Evolutionary conservation across 345 rosid species (phyloP).

Genomic region (Gossypium australe): DNA sequence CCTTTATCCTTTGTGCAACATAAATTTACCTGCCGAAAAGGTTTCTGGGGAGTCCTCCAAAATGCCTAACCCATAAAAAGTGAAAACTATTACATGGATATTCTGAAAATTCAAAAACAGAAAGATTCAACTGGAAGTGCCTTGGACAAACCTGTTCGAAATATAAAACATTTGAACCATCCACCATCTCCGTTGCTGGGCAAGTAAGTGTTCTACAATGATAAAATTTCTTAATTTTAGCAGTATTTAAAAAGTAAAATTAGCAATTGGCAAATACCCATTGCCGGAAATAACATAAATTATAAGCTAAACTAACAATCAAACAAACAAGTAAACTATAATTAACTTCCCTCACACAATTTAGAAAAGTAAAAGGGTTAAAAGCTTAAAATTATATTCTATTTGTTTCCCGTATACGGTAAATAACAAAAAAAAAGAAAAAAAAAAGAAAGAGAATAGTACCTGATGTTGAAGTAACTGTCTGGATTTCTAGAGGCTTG

Average conservation of each 20-base stretch:
- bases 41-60: constrained; percentile 88
- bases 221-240: neutral
- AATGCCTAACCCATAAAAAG: constrained; percentile 45
- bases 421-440: no score
- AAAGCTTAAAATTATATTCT: no score
- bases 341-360: neutral
- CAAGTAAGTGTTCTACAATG: constrained; percentile 61
- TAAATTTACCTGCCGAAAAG: constrained; percentile 68
- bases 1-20: no score
- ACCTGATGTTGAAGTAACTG: constrained; percentile 91
- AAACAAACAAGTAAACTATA: neutral
- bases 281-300: neutral
- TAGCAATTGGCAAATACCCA: neutral
- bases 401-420: neutral
- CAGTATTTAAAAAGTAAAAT: neutral
- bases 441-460: neutral
- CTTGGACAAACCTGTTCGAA: constrained; percentile 60
- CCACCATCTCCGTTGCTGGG: constrained; percentile 89
- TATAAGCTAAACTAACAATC: neutral
- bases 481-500: constrained; percentile 89
- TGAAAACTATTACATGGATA: neutral
- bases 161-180: constrained; percentile 73
- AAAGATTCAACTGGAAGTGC: neutral
- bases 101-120: neutral
- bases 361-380: neutral